These are phyloP conservation scores for Arthrobotrys megalospora DNA, from an alignment of 2,329 filamentous ascomycete genomes.

Conservation along the genomic window DNA sequence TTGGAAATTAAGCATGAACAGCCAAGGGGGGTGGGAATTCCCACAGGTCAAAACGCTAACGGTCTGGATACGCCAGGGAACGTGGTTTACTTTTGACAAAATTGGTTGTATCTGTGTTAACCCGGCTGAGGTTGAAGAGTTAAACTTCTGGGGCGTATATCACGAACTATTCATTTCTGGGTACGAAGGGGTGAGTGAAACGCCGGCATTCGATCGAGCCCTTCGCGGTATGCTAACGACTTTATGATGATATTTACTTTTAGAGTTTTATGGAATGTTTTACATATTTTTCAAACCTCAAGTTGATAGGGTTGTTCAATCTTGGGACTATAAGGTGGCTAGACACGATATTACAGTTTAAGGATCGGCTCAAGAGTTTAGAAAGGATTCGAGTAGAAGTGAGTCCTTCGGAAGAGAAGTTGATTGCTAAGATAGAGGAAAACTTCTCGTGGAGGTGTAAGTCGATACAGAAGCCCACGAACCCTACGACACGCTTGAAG, in stretches of 20 bases:
- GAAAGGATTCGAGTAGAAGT: neutral
- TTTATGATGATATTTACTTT: too few relatives aligned
- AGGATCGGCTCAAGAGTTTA: neutral
- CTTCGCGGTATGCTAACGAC: too few relatives aligned
- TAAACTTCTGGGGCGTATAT: neutral
- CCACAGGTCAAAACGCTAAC: neutral
- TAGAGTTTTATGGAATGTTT: too few relatives aligned
- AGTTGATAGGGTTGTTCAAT: neutral
- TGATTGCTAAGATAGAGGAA: neutral
- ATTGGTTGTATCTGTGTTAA: neutral
- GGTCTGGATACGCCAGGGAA: neutral
- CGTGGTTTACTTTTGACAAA: neutral
- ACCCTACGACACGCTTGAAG: too few relatives aligned
- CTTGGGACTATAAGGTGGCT: neutral
- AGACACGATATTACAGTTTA: neutral
- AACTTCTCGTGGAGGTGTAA: neutral
- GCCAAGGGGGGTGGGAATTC: neutral
- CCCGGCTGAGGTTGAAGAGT: neutral
- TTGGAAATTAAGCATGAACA: neutral
- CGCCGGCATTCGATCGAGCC: too few relatives aligned
- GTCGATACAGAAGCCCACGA: neutral
- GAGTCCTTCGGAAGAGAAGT: neutral
- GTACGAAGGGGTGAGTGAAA: neutral
- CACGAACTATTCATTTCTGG: neutral
- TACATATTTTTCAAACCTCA: neutral